phyloP scores from a whole-genome alignment of 441 rosid species.

The Erodium trifolium region DNA sequence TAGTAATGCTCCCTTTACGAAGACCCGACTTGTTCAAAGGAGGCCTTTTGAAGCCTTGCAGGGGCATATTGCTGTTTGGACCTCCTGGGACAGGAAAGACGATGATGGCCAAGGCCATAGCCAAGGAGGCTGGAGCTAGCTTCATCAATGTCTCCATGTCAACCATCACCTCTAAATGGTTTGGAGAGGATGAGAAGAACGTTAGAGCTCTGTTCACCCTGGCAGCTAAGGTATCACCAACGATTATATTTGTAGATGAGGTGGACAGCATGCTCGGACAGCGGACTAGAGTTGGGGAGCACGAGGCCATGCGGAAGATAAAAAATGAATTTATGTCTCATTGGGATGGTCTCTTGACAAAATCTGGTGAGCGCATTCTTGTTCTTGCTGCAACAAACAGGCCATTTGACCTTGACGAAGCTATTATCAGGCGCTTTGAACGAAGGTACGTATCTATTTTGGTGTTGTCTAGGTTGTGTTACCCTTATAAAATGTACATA shows the following conservation, averaged over 20 bases:
- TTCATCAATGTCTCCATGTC: slow-evolving; percentile 93
- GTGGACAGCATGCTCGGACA: slow-evolving; percentile 97
- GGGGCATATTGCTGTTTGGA: slow-evolving; percentile 87
- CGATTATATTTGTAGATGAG: slow-evolving; percentile 91
- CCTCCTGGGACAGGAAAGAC: slow-evolving; percentile 98
- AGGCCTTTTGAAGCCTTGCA: slow-evolving; percentile 79
- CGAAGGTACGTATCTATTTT: not conserved
- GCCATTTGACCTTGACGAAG: slow-evolving; percentile 95
- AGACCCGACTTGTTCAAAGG: slow-evolving; percentile 67
- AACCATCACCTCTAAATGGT: slow-evolving; percentile 71
- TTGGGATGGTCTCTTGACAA: slow-evolving; percentile 87
- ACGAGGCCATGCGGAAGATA: slow-evolving; percentile 96
- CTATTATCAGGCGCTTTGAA: slow-evolving; percentile 48
- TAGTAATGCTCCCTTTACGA: slow-evolving; percentile 70
- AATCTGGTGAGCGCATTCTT: slow-evolving; percentile 70
- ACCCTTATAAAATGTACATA: no score
- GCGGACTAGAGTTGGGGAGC: slow-evolving; percentile 88
- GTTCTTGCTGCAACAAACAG: slow-evolving; percentile 94
- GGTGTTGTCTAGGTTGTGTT: no score
- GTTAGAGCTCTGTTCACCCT: slow-evolving; percentile 6
- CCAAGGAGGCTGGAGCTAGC: slow-evolving; percentile 95
- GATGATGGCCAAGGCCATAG: slow-evolving; percentile 92
- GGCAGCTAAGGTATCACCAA: slow-evolving; percentile 63
- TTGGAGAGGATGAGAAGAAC: not conserved
- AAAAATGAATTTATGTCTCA: slow-evolving; percentile 94